Evolutionary conservation across 345 rosid genomes (phyloP).

Genomic region (Eucalyptus cloeziana): DNA sequence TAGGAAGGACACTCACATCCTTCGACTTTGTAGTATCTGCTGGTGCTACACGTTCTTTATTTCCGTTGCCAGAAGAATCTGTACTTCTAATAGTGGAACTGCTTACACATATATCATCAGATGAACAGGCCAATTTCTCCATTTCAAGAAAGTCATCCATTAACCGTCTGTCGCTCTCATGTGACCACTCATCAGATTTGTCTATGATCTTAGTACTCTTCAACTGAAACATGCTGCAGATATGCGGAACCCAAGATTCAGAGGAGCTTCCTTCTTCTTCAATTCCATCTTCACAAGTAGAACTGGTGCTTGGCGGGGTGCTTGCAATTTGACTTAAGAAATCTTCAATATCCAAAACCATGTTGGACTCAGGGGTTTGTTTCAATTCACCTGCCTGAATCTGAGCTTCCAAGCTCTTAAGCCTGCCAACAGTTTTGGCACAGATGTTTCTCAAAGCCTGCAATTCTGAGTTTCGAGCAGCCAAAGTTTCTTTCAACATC

Average conservation of each 20-base stretch:
- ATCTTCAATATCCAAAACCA: constrained; percentile 2
- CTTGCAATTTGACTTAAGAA: constrained; percentile 17
- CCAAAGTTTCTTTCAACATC: constrained; percentile 64
- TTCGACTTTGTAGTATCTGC: not conserved
- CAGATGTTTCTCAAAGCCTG: constrained; percentile 50
- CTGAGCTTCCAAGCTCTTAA: constrained; percentile 56
- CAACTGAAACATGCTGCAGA: constrained; percentile 3
- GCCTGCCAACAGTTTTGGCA: constrained; percentile 46
- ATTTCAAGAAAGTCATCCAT: constrained; percentile 89
- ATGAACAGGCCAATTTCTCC: constrained; percentile 56
- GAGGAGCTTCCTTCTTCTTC: constrained; percentile 51
- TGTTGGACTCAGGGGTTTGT: constrained; percentile 6
- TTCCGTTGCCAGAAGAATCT: constrained; percentile 6
- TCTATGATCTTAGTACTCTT: constrained; percentile 12
- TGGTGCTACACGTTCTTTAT: constrained; percentile 8
- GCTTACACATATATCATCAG: constrained; percentile 13
- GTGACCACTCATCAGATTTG: constrained; percentile 17
- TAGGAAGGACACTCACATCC: not conserved
- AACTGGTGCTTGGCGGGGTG: constrained; percentile 45
- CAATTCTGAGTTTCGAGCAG: constrained; percentile 38
- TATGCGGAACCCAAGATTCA: constrained; percentile 25
- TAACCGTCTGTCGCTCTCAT: constrained; percentile 25
- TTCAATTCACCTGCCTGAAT: constrained; percentile 15
- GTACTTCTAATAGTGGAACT: constrained; percentile 13
- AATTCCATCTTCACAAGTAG: constrained; percentile 65